phyloP scores from a whole-genome alignment of 2,329 filamentous ascomycete genomes.

The Fusarium sp. region DNA sequence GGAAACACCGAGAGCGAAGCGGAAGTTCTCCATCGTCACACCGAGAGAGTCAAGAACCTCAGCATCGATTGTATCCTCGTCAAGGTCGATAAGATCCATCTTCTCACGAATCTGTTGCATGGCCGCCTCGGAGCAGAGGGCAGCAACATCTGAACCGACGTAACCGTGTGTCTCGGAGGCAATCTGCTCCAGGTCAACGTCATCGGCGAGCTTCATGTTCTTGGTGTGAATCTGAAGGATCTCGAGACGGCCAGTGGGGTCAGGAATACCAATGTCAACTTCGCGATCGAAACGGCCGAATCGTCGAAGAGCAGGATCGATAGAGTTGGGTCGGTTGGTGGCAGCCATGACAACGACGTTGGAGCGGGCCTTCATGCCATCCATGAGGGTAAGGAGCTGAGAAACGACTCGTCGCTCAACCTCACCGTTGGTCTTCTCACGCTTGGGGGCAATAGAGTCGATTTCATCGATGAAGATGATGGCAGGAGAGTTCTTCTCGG shows the following conservation, averaged over 20 bases:
- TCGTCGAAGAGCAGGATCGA: constrained; percentile 95
- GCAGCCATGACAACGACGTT: constrained; percentile 99
- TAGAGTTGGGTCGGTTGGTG: constrained; percentile 98
- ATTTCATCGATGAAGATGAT: constrained; percentile 99
- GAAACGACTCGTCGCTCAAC: constrained; percentile 99
- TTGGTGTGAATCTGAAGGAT: constrained; percentile 99
- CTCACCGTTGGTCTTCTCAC: constrained; percentile 99
- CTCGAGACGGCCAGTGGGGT: constrained; percentile 97
- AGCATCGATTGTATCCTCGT: constrained; percentile 98
- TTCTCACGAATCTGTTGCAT: constrained; percentile 99
- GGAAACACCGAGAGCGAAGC: constrained; percentile 95
- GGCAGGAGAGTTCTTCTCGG: constrained; percentile 98
- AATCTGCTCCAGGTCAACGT: constrained; percentile 96
- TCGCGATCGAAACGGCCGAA: constrained; percentile 99
- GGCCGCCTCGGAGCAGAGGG: constrained; percentile 97
- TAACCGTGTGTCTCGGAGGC: constrained; percentile 99
- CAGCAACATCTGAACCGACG: constrained; percentile 97
- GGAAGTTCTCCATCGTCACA: constrained; percentile 99
- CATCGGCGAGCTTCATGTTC: constrained; percentile 99
- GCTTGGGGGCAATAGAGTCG: constrained; percentile 98
- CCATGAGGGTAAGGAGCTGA: constrained; percentile 97
- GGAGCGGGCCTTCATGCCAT: constrained; percentile 99
- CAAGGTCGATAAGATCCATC: constrained; percentile 99
- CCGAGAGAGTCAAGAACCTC: constrained; percentile 98
- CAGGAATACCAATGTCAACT: constrained; percentile 97